Conservation (phyloP, 352 stramenopile species). For the Phytophthora litchii region DNA sequence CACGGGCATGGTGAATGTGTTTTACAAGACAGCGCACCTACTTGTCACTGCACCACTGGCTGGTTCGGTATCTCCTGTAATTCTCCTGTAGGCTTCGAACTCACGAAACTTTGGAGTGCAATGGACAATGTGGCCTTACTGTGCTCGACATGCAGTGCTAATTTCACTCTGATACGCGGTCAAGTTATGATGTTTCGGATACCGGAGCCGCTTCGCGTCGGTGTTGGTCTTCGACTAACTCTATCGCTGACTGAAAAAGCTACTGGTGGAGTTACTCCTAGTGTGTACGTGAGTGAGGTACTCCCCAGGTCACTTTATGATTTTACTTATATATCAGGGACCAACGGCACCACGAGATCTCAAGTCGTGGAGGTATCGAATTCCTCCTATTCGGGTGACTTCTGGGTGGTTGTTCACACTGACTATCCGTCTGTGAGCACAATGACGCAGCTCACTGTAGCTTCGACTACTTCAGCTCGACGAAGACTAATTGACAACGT, state of each 20-base stretch:
- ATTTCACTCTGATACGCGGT: constrained; percentile 50
- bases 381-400: constrained; percentile 62
- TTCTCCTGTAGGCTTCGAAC: constrained; percentile 57
- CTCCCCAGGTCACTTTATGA: constrained; percentile 37
- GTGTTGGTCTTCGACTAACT: constrained; percentile 45
- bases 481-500: constrained; percentile 4
- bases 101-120: constrained; percentile 62
- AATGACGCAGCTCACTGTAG: constrained; percentile 13
- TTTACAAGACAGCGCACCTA: constrained; percentile 20
- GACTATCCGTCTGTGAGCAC: constrained; percentile 43
- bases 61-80: constrained; percentile 73
- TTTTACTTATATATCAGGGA: too few relatives aligned
- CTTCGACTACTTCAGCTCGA: constrained; percentile 13
- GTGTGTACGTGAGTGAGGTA: constrained; percentile 75
- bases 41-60: constrained; percentile 61
- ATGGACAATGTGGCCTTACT: constrained; percentile 56
- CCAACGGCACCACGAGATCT: too few relatives aligned
- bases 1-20: too few relatives aligned
- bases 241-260: constrained; percentile 27
- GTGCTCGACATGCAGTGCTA: constrained; percentile 54
- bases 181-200: constrained; percentile 73
- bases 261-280: constrained; percentile 33
- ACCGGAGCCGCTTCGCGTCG: constrained; percentile 59
- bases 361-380: constrained; percentile 9
- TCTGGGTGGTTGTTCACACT: constrained; percentile 80